Conservation (phyloP, 176 grass and related monocot genomes). For the Pontederia paniculata region DNA sequence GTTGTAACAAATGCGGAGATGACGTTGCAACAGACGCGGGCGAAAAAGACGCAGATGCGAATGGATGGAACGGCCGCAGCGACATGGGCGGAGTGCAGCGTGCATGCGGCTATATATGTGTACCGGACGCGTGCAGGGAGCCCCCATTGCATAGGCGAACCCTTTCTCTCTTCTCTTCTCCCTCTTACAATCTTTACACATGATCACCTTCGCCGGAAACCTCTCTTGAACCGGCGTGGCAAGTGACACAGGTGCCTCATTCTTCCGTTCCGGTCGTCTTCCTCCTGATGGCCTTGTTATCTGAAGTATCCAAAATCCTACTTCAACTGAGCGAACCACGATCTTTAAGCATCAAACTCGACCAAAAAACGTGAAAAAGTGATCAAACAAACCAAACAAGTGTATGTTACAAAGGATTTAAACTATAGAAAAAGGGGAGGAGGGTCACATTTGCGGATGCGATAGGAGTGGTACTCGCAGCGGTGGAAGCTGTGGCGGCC, state of each 20-base stretch:
- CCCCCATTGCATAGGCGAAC: no score
- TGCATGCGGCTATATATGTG: no score
- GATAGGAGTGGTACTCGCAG: slow-evolving; percentile 77
- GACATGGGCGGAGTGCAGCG: no score
- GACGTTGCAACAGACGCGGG: no score
- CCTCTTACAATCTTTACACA: no score
- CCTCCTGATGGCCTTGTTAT: slow-evolving; percentile 88
- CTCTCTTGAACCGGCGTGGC: slow-evolving; percentile 73
- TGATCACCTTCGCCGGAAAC: slow-evolving; percentile 95
- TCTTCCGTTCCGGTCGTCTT: slow-evolving; percentile 74
- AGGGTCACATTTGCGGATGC: slow-evolving; percentile 92
- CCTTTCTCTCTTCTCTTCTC: no score
- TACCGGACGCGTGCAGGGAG: no score
- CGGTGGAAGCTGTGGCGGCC: slow-evolving; percentile 83
- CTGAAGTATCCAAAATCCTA: slow-evolving; percentile 2
- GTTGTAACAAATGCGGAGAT: no score
- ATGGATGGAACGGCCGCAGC: no score
- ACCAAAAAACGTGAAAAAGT: not conserved
- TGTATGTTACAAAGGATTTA: not conserved
- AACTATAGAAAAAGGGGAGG: not conserved
- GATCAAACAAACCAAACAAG: not conserved
- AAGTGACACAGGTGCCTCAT: slow-evolving; percentile 85
- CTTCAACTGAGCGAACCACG: not conserved
- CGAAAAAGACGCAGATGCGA: no score
- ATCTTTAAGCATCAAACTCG: not conserved